phyloP scores from a whole-genome alignment of 306 rosid genomes.

The Vigna radiata region DNA sequence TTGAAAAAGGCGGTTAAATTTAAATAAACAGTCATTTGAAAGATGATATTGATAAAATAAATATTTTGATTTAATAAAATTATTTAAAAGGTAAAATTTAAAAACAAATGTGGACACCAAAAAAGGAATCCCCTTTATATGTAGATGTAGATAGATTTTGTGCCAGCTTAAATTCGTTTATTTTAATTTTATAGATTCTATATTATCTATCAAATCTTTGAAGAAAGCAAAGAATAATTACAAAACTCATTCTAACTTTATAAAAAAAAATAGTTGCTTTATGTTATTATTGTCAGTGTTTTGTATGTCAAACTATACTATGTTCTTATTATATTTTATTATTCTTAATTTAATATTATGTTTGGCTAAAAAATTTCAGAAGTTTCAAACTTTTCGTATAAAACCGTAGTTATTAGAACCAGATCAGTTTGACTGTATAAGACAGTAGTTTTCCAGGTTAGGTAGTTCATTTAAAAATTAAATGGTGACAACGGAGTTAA shows the following conservation, averaged over 20 bases:
- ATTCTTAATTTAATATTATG: background rate
- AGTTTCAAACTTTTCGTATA: background rate
- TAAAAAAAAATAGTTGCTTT: background rate
- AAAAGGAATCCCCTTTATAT: too few relatives aligned
- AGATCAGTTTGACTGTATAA: background rate
- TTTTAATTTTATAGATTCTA: background rate
- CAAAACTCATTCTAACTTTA: background rate
- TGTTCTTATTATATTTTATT: background rate
- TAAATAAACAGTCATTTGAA: too few relatives aligned
- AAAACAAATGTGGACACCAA: too few relatives aligned
- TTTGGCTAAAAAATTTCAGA: background rate
- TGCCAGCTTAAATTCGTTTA: constrained; percentile 3
- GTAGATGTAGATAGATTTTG: too few relatives aligned
- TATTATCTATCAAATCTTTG: background rate
- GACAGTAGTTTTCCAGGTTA: background rate
- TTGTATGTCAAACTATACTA: background rate
- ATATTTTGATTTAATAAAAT: too few relatives aligned
- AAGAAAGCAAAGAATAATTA: background rate
- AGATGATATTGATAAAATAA: too few relatives aligned
- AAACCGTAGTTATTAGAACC: background rate
- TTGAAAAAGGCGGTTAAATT: too few relatives aligned
- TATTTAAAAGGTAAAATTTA: too few relatives aligned
- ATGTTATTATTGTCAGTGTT: background rate
- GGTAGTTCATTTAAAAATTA: too few relatives aligned
- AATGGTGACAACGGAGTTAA: too few relatives aligned